These are phyloP conservation scores for Coprinellus micaceus DNA, from an alignment of 768 basidiomycete genomes.

Conservation along the genomic window DNA sequence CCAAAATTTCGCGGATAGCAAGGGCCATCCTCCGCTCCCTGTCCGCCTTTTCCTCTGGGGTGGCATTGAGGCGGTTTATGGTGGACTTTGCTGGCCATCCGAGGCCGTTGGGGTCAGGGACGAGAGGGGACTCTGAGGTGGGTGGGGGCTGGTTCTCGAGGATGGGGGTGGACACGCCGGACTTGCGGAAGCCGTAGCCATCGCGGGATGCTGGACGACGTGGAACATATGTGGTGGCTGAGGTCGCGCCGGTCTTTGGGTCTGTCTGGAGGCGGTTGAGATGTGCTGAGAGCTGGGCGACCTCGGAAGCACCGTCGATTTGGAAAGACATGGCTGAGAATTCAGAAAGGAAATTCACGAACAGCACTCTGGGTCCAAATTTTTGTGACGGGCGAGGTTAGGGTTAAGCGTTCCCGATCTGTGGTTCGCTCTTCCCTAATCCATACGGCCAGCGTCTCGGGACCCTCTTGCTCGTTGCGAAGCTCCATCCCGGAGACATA, in stretches of 20 bases:
- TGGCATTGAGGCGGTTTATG: constrained; percentile 76
- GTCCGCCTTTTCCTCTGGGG: constrained; percentile 63
- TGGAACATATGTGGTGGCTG: constrained; percentile 8
- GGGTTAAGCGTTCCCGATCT: too few relatives aligned
- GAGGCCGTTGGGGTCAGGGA: constrained; percentile 69
- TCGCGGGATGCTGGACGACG: constrained; percentile 49
- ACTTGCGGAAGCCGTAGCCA: constrained; percentile 80
- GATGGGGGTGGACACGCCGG: constrained; percentile 63
- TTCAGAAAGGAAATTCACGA: not conserved
- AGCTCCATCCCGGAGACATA: constrained; percentile 30
- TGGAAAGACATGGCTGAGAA: constrained; percentile 18
- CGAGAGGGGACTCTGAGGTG: constrained; percentile 31
- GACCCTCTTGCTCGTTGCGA: constrained; percentile 21
- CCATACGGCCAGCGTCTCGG: constrained; percentile 28
- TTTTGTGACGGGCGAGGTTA: too few relatives aligned
- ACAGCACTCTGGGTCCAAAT: not conserved
- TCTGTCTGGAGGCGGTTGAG: constrained; percentile 41
- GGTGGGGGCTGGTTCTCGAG: constrained; percentile 28
- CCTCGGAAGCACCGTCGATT: constrained; percentile 20
- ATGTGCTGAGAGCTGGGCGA: constrained; percentile 37
- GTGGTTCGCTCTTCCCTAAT: constrained; percentile 47
- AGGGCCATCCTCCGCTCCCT: constrained; percentile 74
- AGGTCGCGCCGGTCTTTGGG: constrained; percentile 12
- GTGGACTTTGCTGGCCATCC: constrained; percentile 99
- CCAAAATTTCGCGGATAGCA: constrained; percentile 88